phyloP scores from a whole-genome alignment of 2,329 filamentous ascomycete species.

The Cercospora sesami region DNA sequence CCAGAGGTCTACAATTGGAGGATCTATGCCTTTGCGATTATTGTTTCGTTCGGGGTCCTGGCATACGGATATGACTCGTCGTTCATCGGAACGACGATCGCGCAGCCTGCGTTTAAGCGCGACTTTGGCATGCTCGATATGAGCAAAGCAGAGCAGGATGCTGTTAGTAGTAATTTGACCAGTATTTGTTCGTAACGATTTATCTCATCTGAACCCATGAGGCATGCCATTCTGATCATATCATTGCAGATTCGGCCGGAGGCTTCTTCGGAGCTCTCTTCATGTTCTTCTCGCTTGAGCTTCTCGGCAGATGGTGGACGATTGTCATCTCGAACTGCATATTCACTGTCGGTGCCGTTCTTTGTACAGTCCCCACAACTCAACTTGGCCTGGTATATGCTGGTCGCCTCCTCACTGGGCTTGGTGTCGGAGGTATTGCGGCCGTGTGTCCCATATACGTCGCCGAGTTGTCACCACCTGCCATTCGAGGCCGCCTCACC shows the following conservation, averaged over 20 bases:
- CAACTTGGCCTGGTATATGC: conserved; percentile 48
- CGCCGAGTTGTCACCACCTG: conserved; percentile 38
- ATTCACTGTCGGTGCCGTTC: conserved; percentile 49
- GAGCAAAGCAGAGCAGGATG: conserved; percentile 40
- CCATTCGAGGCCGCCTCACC: conserved; percentile 40
- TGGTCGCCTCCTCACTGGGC: conserved; percentile 40
- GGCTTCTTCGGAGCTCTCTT: conserved; percentile 57
- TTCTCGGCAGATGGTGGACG: conserved; percentile 53
- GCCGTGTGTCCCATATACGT: conserved; percentile 41
- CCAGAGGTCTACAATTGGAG: conserved; percentile 58
- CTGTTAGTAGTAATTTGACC: conserved; percentile 52
- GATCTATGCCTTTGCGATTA: conserved; percentile 51
- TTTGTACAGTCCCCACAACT: conserved; percentile 46
- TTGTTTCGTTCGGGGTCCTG: conserved; percentile 50
- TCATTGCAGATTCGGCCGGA: conserved; percentile 44
- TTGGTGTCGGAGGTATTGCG: conserved; percentile 39
- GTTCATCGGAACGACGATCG: conserved; percentile 58
- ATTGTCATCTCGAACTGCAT: conserved; percentile 50
- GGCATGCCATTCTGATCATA: neutral
- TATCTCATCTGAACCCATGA: neutral
- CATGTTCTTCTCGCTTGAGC: conserved; percentile 49
- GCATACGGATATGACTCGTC: conserved; percentile 57
- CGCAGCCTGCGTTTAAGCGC: conserved; percentile 50
- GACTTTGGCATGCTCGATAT: conserved; percentile 45
- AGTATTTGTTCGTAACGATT: conserved; percentile 34